A percentile compares a stretch with the other conserved stretches of the same genome.
Evolutionary conservation across 2,329 filamentous ascomycete genomes (phyloP).

Genomic region (Pyrenophora seminiperda): DNA sequence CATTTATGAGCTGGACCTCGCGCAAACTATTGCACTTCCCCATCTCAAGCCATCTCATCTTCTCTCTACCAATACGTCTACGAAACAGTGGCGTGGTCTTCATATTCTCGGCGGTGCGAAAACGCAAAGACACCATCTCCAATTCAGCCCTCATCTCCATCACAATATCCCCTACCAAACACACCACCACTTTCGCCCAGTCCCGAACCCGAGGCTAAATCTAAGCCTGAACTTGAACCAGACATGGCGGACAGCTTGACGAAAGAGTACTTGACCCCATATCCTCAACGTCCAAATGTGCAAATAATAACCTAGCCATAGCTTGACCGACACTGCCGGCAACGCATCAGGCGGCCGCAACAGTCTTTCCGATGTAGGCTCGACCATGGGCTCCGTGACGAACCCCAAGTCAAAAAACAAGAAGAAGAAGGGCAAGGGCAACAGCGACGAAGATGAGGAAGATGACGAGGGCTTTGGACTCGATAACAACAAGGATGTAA

Average conservation of each 20-base stretch:
- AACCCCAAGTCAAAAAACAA: background rate
- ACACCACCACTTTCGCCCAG: conserved; percentile 5
- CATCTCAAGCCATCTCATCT: background rate
- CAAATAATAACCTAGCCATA: background rate
- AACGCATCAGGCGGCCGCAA: conserved; percentile 17
- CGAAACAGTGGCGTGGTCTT: conserved; percentile 19
- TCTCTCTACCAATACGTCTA: background rate
- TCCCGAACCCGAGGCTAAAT: conserved; percentile 1
- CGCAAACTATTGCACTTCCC: background rate
- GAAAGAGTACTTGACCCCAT: conserved; percentile 9
- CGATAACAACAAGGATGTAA: conserved; percentile 29
- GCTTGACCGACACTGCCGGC: conserved; percentile 7
- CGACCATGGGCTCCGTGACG: conserved; percentile 12
- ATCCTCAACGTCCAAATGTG: background rate
- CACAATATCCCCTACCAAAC: background rate
- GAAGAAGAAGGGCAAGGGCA: conserved; percentile 5
- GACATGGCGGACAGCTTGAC: conserved; percentile 14
- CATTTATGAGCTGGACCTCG: conserved; percentile 7
- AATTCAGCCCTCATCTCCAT: conserved; percentile 3
- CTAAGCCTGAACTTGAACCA: background rate
- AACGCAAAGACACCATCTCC: conserved; percentile 11
- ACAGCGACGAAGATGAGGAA: conserved; percentile 4
- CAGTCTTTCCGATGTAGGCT: conserved; percentile 14
- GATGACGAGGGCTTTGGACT: conserved; percentile 25
- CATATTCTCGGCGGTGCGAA: conserved; percentile 12